Conservation (phyloP, 2,329 filamentous ascomycete species). For the Zalaria obscura region DNA sequence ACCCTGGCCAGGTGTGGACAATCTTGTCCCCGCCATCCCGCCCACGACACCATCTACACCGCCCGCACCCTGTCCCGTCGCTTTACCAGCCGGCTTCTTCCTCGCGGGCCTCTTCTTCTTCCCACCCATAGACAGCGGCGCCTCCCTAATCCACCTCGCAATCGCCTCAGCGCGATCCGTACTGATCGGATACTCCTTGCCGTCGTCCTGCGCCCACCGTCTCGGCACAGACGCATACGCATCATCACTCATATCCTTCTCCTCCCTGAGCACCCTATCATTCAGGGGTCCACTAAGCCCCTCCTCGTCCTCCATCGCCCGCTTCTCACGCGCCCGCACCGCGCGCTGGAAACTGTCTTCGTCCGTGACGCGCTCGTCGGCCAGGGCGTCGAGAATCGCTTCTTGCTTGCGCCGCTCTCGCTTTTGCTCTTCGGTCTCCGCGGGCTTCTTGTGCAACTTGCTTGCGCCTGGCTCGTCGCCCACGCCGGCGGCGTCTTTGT, state of each 20-base stretch:
- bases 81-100: constrained; percentile 1
- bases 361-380: constrained; percentile 54
- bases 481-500: constrained; percentile 2
- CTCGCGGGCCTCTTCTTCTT: constrained; percentile 20
- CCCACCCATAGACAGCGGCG: constrained; percentile 23
- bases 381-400: constrained; percentile 52
- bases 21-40: neutral
- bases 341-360: constrained; percentile 51
- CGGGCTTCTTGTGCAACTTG: neutral
- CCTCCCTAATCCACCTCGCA: constrained; percentile 50
- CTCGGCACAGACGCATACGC: constrained; percentile 22
- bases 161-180: constrained; percentile 58
- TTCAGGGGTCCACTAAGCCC: constrained; percentile 19
- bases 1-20: neutral
- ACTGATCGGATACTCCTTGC: constrained; percentile 54
- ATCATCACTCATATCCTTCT: neutral
- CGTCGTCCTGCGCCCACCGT: constrained; percentile 50
- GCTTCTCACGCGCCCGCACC: constrained; percentile 44
- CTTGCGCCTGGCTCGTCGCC: constrained; percentile 7
- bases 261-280: constrained; percentile 9
- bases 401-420: constrained; percentile 48
- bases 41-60: constrained; percentile 2
- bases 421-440: constrained; percentile 38
- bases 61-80: neutral
- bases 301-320: constrained; percentile 42